Percentiles rank a stretch among this genome's conserved stretches.
Evolutionary conservation across 169 alveolate genomes (phyloP).

Genomic region (Eimeria sp.): DNA sequence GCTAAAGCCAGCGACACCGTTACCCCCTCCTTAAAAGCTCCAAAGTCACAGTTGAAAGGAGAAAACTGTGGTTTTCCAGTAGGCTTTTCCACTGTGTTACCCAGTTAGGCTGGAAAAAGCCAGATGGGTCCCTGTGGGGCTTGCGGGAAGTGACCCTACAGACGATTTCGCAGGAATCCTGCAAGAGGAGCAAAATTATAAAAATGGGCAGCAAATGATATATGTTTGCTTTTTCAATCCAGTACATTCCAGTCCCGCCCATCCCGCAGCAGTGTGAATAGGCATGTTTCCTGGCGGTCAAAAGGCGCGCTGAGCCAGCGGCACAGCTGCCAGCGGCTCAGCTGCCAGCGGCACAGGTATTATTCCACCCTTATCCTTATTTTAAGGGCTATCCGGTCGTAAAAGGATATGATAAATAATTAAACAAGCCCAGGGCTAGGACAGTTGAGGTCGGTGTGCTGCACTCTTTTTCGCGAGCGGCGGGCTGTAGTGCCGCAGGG

Average conservation of each 20-base stretch:
- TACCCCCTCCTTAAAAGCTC: neutral
- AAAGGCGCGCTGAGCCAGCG: neutral
- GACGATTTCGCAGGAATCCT: neutral
- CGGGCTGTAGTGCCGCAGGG: no score
- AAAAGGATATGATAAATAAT: neutral
- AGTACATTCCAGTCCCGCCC: neutral
- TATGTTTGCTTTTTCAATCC: neutral
- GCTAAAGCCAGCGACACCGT: no score
- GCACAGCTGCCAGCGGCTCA: neutral
- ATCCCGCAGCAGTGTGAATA: neutral
- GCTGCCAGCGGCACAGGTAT: neutral
- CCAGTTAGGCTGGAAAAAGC: neutral
- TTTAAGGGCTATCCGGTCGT: neutral
- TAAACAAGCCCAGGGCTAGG: neutral
- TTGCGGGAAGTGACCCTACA: constrained; percentile 29
- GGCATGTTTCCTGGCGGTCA: no score
- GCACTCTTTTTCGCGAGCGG: neutral
- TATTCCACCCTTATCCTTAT: neutral
- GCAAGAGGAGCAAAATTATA: neutral
- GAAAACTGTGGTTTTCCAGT: neutral
- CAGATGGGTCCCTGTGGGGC: constrained; percentile 33
- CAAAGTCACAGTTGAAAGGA: neutral
- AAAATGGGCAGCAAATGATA: no score
- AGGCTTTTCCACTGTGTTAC: neutral
- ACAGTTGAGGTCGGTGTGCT: neutral